Evolutionary conservation across 202 grass and related monocot species (phyloP).

Genomic region (Hordeum pubiflorum): DNA sequence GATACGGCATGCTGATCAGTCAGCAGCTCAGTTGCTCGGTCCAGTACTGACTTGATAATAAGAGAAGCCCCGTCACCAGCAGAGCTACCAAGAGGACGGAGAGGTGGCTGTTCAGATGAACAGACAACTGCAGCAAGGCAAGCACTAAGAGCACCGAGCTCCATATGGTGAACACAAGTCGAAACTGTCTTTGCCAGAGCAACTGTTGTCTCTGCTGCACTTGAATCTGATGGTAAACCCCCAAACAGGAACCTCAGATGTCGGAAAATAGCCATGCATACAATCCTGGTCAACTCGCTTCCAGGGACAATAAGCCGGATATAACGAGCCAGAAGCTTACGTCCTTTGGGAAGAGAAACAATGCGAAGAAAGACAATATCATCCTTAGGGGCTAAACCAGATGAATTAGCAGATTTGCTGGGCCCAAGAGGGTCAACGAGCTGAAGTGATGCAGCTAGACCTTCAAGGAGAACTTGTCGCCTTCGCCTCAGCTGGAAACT

Average conservation of each 20-base stretch:
- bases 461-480: conserved; percentile 82
- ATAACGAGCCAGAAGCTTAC: conserved; percentile 72
- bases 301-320: conserved; percentile 69
- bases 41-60: conserved; percentile 77
- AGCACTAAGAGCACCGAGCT: conserved; percentile 76
- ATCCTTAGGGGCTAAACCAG: conserved; percentile 65
- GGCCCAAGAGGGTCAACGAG: conserved; percentile 76
- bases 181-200: conserved; percentile 63
- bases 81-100: conserved; percentile 78
- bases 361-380: conserved; percentile 92
- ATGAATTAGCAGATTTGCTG: conserved; percentile 53
- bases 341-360: conserved; percentile 81
- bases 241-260: conserved; percentile 94
- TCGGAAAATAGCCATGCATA: conserved; percentile 97
- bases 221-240: conserved; percentile 60
- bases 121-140: conserved; percentile 96
- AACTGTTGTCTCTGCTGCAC: conserved; percentile 74
- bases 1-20: conserved; percentile 58
- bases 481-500: conserved; percentile 68
- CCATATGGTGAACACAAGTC: conserved; percentile 68
- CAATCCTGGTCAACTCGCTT: conserved; percentile 71
- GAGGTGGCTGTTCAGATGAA: conserved; percentile 92
- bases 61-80: conserved; percentile 88
- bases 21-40: conserved; percentile 76
- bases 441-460: conserved; percentile 81